Conservation (phyloP, 2,329 filamentous ascomycete genomes). For the Pseudopithomyces maydicus region DNA sequence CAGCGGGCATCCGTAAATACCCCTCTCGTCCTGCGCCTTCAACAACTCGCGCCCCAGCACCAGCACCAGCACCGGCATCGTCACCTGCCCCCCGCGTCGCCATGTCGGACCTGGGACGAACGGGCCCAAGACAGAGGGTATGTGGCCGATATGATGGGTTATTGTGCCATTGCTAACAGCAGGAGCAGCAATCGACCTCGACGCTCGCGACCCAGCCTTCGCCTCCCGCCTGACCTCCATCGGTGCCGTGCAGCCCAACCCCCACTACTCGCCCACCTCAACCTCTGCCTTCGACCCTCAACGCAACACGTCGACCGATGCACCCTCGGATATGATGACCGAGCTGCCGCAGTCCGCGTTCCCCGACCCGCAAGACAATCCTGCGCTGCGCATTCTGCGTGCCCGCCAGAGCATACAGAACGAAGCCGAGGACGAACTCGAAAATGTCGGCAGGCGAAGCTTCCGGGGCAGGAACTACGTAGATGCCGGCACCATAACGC, state of each 20-base stretch:
- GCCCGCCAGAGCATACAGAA: constrained; percentile 57
- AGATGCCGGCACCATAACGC: constrained; percentile 49
- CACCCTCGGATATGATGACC: constrained; percentile 38
- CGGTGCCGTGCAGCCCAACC: constrained; percentile 63
- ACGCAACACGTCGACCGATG: constrained; percentile 30
- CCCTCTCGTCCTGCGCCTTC: constrained; percentile 53
- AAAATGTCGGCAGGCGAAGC: constrained; percentile 48
- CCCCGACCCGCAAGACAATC: constrained; percentile 52
- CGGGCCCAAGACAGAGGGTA: constrained; percentile 47
- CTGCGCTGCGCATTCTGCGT: constrained; percentile 59
- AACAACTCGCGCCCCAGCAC: constrained; percentile 35
- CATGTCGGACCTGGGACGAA: constrained; percentile 48
- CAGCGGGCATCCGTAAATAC: constrained; percentile 60
- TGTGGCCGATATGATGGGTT: not conserved
- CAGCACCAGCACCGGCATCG: not conserved
- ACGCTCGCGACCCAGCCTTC: constrained; percentile 67
- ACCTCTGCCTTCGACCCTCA: constrained; percentile 50
- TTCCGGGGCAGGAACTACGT: constrained; percentile 51
- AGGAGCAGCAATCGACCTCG: constrained; percentile 60
- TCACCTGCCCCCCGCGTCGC: constrained; percentile 30
- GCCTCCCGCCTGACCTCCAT: constrained; percentile 78
- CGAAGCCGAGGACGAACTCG: constrained; percentile 60
- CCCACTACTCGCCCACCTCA: constrained; percentile 61
- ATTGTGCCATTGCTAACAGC: not conserved
- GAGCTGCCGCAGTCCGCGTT: constrained; percentile 35